A percentile compares a stretch with the other conserved stretches of the same genome.
phyloP scores from a whole-genome alignment of 306 rosid genomes.

The Trifolium subterraneum region DNA sequence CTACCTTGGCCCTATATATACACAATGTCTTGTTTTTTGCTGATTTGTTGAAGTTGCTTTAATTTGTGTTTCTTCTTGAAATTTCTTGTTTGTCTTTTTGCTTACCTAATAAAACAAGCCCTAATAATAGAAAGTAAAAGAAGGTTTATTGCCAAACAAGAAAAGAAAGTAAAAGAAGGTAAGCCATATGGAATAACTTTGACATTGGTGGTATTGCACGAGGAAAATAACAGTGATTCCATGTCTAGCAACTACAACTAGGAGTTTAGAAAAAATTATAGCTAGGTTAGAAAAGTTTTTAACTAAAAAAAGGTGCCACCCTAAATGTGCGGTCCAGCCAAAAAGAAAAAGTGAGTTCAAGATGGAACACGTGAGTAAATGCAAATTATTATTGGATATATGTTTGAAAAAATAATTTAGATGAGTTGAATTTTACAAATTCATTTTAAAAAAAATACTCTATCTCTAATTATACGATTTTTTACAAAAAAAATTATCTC shows the following conservation, averaged over 20 bases:
- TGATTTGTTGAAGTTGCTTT: not conserved
- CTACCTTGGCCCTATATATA: not conserved
- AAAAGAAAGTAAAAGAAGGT: too few species aligned
- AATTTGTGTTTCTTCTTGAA: constrained; percentile 10
- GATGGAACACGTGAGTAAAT: constrained; percentile 1
- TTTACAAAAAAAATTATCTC: too few species aligned
- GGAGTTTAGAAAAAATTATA: too few species aligned
- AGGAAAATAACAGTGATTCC: constrained; percentile 28
- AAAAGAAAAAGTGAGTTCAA: constrained; percentile 30
- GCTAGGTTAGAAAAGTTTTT: constrained; percentile 37
- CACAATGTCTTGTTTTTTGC: constrained; percentile 3
- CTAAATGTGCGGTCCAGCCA: constrained; percentile 41
- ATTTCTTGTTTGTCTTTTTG: constrained; percentile 37
- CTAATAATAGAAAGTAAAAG: constrained; percentile 8
- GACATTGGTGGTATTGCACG: constrained; percentile 9
- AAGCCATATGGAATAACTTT: constrained; percentile 1
- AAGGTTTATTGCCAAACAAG: too few species aligned
- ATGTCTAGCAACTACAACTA: constrained; percentile 26
- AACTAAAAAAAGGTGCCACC: not conserved
- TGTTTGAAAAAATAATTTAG: too few species aligned
- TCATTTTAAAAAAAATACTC: too few species aligned
- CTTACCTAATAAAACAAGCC: constrained; percentile 35
- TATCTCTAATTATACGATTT: too few species aligned
- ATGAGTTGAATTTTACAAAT: too few species aligned
- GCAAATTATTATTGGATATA: too few species aligned